These are phyloP conservation scores for Wickerhamiella musiphila DNA, from an alignment of 805 yeast genomes.

Conservation along the genomic window DNA sequence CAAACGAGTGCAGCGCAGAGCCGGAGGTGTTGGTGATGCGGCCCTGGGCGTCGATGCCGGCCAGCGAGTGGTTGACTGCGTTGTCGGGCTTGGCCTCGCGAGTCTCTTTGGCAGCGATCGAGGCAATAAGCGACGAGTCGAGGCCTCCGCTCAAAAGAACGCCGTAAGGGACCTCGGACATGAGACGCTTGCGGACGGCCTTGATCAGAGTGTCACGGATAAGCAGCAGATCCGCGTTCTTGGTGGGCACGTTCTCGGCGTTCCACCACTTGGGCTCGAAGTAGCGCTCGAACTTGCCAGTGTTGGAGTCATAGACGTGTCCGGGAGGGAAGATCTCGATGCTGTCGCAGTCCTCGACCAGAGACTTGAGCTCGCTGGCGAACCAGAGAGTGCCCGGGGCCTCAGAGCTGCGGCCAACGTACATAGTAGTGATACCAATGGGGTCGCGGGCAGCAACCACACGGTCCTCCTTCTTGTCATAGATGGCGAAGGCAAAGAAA, in stretches of 20 bases:
- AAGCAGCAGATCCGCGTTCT: constrained; percentile 51
- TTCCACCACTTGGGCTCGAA: constrained; percentile 94
- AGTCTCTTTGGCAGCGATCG: constrained; percentile 95
- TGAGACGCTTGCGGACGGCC: constrained; percentile 95
- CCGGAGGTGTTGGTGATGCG: constrained; percentile 45
- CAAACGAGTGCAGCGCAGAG: constrained; percentile 81
- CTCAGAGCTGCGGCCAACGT: constrained; percentile 69
- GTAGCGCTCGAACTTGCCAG: constrained; percentile 75
- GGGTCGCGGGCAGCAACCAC: constrained; percentile 97
- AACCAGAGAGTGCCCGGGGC: constrained; percentile 67
- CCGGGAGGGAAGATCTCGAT: constrained; percentile 97
- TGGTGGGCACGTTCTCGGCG: constrained; percentile 52
- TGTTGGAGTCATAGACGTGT: constrained; percentile 81
- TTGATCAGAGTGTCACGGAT: constrained; percentile 73
- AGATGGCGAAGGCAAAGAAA: constrained; percentile 90
- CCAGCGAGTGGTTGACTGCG: constrained; percentile 45
- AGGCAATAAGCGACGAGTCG: constrained; percentile 89
- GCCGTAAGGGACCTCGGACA: constrained; percentile 99
- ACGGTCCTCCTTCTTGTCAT: constrained; percentile 72
- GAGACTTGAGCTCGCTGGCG: constrained; percentile 86
- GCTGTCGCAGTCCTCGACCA: constrained; percentile 85
- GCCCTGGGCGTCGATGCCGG: constrained; percentile 88
- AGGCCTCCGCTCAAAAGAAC: constrained; percentile 94
- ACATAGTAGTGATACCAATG: constrained; percentile 88
- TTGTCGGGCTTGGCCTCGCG: constrained; percentile 55